A percentile compares a stretch with the other conserved stretches of the same genome.
phyloP scores from a whole-genome alignment of 78 protist genomes.

The Chrysochromulina parva region DNA sequence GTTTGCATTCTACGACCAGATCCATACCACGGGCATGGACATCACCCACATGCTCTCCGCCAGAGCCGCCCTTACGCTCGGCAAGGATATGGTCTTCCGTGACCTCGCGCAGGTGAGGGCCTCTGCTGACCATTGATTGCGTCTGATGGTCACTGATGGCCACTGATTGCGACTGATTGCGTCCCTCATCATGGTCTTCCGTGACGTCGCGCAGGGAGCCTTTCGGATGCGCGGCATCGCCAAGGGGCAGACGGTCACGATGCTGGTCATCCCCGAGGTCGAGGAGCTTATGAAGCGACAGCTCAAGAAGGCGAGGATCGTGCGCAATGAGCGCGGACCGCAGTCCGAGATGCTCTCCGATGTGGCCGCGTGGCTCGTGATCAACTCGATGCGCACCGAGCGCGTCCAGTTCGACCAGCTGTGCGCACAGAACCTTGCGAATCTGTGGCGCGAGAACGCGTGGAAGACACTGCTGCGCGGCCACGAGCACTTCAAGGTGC shows the following conservation, averaged over 20 bases:
- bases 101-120: conserved; percentile 43
- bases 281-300: neutral
- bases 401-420: conserved; percentile 49
- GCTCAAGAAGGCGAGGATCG: neutral
- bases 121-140: too few species aligned
- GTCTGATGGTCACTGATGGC: neutral
- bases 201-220: conserved; percentile 55
- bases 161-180: too few species aligned
- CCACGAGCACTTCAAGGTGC: neutral
- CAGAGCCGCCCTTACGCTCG: conserved; percentile 75
- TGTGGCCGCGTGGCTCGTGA: conserved; percentile 53
- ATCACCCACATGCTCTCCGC: conserved; percentile 72
- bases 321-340: neutral
- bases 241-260: conserved; percentile 24
- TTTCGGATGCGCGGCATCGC: conserved; percentile 51
- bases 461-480: neutral
- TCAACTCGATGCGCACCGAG: conserved; percentile 51
- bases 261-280: conserved; percentile 40
- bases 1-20: conserved; percentile 72
- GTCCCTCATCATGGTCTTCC: conserved; percentile 50
- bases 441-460: neutral
- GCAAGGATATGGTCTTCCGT: conserved; percentile 80
- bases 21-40: conserved; percentile 85
- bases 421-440: conserved; percentile 38
- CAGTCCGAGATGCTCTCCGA: neutral